phyloP scores from a whole-genome alignment of 768 basidiomycete species.

The Nidularia sp. region DNA sequence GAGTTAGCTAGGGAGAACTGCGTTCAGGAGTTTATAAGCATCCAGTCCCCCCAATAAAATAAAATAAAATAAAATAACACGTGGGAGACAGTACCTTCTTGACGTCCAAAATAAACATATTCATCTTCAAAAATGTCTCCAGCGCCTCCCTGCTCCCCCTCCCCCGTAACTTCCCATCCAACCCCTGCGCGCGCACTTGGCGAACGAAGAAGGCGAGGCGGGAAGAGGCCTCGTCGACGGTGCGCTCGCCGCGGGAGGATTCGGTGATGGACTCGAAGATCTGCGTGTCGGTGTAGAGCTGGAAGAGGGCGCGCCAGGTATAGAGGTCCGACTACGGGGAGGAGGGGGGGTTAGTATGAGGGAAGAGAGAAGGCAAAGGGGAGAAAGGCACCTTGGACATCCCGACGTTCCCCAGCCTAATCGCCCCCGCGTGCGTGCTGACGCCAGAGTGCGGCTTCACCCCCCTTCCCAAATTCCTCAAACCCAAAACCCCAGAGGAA shows the following conservation, averaged over 20 bases:
- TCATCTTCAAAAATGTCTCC: constrained; percentile 70
- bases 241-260: constrained; percentile 59
- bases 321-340: constrained; percentile 61
- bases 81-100: constrained; percentile 76
- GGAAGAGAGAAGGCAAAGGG: neutral
- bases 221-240: constrained; percentile 64
- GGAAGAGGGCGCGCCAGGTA: constrained; percentile 88
- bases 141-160: constrained; percentile 57
- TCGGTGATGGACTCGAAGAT: constrained; percentile 79
- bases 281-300: constrained; percentile 79
- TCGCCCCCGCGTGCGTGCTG: constrained; percentile 29
- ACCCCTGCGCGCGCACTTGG: constrained; percentile 50
- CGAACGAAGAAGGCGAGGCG: constrained; percentile 61
- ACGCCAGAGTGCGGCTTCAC: constrained; percentile 45
- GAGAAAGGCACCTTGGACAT: constrained; percentile 15
- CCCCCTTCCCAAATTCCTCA: too few relatives aligned
- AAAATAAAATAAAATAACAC: too few relatives aligned
- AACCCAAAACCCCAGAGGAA: too few relatives aligned
- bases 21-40: neutral
- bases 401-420: constrained; percentile 15
- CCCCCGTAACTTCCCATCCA: constrained; percentile 56
- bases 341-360: neutral
- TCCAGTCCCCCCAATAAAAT: neutral
- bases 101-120: constrained; percentile 73
- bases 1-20: constrained; percentile 78